phyloP scores from a whole-genome alignment of 2,329 filamentous ascomycete species.

The Exophiala aquamarina region DNA sequence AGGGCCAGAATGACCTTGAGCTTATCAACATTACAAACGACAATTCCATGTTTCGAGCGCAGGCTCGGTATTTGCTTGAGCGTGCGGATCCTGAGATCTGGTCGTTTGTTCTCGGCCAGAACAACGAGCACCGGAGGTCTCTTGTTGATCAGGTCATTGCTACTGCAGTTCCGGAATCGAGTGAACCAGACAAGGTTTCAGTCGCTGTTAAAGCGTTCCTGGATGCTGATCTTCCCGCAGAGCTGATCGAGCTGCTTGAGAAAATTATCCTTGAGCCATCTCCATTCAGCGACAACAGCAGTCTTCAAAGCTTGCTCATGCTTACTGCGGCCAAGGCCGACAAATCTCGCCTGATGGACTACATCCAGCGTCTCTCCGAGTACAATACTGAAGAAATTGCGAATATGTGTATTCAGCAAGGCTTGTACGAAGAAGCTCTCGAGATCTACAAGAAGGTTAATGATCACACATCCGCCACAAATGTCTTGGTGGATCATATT shows the following conservation, averaged over 20 bases:
- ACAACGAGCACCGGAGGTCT: conserved; percentile 92
- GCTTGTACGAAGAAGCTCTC: conserved; percentile 93
- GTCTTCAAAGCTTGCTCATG: conserved; percentile 92
- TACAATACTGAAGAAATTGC: conserved; percentile 94
- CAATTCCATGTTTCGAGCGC: conserved; percentile 99
- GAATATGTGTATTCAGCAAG: conserved; percentile 88
- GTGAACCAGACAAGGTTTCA: conserved; percentile 90
- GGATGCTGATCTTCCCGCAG: conserved; percentile 82
- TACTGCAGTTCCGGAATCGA: conserved; percentile 89
- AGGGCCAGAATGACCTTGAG: conserved; percentile 96
- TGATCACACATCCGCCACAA: conserved; percentile 81
- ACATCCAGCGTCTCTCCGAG: conserved; percentile 85
- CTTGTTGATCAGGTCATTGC: conserved; percentile 95
- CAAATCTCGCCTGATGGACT: conserved; percentile 91
- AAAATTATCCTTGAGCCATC: conserved; percentile 99
- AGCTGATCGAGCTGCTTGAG: conserved; percentile 95
- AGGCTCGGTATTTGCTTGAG: conserved; percentile 91
- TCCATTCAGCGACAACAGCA: conserved; percentile 95
- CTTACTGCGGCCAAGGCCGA: conserved; percentile 96
- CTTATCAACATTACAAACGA: conserved; percentile 98
- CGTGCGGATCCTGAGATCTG: conserved; percentile 88
- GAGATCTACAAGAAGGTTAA: conserved; percentile 98
- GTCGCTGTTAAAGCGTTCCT: conserved; percentile 93
- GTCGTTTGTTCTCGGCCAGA: conserved; percentile 90
- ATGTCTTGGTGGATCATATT: conserved; percentile 92